Evolutionary conservation across 805 yeast species (phyloP), one percentile per base, ranked within the genome.

Genomic region (Zygotorulaspora danielsina): DNA sequence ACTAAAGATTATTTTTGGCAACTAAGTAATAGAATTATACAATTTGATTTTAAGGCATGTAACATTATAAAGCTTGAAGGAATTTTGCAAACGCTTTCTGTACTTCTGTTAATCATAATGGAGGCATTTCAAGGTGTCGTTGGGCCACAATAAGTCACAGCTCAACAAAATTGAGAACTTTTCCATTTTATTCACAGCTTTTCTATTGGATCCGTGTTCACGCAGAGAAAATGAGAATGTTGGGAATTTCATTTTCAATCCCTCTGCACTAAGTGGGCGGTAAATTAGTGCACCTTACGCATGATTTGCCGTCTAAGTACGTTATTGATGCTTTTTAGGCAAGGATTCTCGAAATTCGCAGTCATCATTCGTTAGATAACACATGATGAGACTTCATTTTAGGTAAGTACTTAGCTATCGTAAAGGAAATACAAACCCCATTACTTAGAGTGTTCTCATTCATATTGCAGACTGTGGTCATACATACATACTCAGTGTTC

Each of bases 381-480:
- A 42, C 68, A 68, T 65, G 19, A 49, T 46, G 1, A 67, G 30
- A 54, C 4, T 47, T 46, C 1, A 52, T 45, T 1, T 40, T 37
- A 0, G 65, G 44, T 9, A 73, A 45, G 33, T 57, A 55, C 42
- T 73, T 75, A 17, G 66, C 53, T 2, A 69, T 64, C 5, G 75
- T 72, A 18, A 68, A 56, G 2, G 76, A 70, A 2, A 78, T 65
- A 2, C 80, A 64, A 36, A 75, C 69, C 0, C 81, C 81, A 50
- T 78, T 81, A 7, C 66, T 65, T 6, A 65, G 54, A 27, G 73
- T 66, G 2, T 78, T 78, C 2, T 82, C 83, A 38, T 80, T 77
- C 79, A 74, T 74, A 43, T 78, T 78, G 3, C 77, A 73, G 0
- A 82, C 81, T 0, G 81, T 76, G 4, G 78, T 65, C 2, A 78